Base-by-base conservation (phyloP, 2,329 filamentous ascomycete genomes). In the Stachybotrys chlorohalonatus region DNA sequence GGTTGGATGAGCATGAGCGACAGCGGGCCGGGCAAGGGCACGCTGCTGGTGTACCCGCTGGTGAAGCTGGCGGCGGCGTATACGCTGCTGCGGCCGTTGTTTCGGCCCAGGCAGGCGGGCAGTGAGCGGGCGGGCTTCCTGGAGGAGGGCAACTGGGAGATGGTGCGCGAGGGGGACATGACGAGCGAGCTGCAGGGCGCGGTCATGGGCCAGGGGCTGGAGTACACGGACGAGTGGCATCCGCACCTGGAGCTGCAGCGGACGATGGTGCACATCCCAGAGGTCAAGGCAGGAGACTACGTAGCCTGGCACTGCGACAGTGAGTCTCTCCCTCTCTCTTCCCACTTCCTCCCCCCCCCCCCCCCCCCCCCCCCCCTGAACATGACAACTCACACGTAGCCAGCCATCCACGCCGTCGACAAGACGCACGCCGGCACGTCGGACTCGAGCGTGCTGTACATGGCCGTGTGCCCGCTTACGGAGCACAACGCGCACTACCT, bases 381-480 rank as follows among this genome's bases (percentile, higher is more conserved):
- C 16, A n/a, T 7, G 5, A 8, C 3, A 8, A 24, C 46, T 47
- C 9, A 16, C 46, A n/a, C 9, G 46, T 11, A 47, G 2, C 2
- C 31, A 71, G 78, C 73, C 4, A 87, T 95, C 51, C 92, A 96
- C 66, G 83, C 90, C 0, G 92, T 96, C 0, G 92, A 96, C 71
- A 85, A 83, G 60, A 76, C 85, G 1, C 92, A 96, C 66, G 70
- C 70, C 1, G 93, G 92, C 1, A 76, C 72, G 1, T 70, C 74
- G 0, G 92, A 96, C 68, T 90, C 88, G 0, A 91, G 86, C 61
- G 92, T 96, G 0, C 65, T 96, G 56, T 96, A 96, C 64, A 95
- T 96, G 54, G 91, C 92, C 0, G 85, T 89, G 0, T 94, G 89
- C 54, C 91, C 92, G 0, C 77, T 90, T 32, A 95, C 90, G 1